phyloP scores from a whole-genome alignment of 1,284 basidiomycete genomes.

The Pyrrhoderma lamaoense region DNA sequence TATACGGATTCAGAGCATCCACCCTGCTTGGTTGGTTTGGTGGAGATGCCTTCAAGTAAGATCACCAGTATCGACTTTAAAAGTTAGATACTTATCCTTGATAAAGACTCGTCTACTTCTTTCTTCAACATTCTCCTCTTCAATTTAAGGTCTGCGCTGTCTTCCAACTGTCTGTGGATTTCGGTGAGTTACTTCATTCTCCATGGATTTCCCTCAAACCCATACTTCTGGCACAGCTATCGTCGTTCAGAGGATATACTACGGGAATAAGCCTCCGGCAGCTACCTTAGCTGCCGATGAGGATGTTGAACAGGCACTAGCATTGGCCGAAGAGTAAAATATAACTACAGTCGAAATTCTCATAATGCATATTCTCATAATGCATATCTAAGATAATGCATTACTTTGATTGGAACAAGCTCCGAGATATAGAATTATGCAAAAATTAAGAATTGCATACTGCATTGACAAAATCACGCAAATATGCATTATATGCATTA shows the following conservation, averaged over 20 bases:
- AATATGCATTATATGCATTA: no score
- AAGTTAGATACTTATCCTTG: constrained; percentile 17
- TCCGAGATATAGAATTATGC: no score
- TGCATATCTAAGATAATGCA: no score
- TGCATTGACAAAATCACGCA: no score
- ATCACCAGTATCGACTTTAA: background rate
- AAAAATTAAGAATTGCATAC: no score
- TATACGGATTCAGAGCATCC: constrained; percentile 79
- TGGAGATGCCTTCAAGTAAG: constrained; percentile 77
- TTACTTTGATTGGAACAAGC: no score
- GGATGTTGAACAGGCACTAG: constrained; percentile 66
- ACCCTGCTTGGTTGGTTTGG: constrained; percentile 78
- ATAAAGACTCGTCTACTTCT: constrained; percentile 70
- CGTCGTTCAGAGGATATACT: constrained; percentile 59
- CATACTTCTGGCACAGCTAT: constrained; percentile 43
- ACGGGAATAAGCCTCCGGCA: constrained; percentile 56
- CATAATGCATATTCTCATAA: no score
- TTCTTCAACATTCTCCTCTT: constrained; percentile 57
- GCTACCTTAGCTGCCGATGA: constrained; percentile 48
- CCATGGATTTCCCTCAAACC: background rate
- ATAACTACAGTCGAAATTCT: no score
- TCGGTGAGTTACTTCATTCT: constrained; percentile 41
- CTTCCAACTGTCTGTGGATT: constrained; percentile 73
- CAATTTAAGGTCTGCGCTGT: constrained; percentile 77
- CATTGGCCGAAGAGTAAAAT: constrained; percentile 46